Evolutionary conservation across 2,329 filamentous ascomycete genomes (phyloP).

Genomic region (Pseudopithomyces chartarum): DNA sequence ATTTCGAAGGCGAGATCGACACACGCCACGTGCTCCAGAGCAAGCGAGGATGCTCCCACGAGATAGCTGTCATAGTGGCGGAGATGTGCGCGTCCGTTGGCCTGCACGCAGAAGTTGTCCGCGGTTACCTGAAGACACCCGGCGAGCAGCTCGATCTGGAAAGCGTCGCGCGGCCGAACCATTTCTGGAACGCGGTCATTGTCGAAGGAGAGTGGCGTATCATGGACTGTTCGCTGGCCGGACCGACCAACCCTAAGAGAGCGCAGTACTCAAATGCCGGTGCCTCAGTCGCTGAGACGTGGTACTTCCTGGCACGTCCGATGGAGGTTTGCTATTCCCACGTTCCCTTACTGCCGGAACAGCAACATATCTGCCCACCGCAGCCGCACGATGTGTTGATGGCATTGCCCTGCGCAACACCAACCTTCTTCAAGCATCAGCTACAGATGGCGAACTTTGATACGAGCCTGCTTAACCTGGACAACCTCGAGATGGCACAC

Average conservation of each 20-base stretch:
- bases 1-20: conserved; percentile 84
- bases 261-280: conserved; percentile 75
- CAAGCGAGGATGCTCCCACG: conserved; percentile 82
- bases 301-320: conserved; percentile 93
- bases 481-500: conserved; percentile 92
- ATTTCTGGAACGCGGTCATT: conserved; percentile 96
- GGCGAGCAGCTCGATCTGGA: conserved; percentile 77
- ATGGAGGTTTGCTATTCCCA: conserved; percentile 95
- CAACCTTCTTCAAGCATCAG: conserved; percentile 82
- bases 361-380: conserved; percentile 91
- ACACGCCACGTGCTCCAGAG: conserved; percentile 81
- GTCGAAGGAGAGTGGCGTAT: conserved; percentile 96
- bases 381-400: conserved; percentile 85
- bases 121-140: conserved; percentile 87
- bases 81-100: conserved; percentile 95
- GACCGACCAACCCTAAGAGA: conserved; percentile 84
- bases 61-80: conserved; percentile 84
- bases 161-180: conserved; percentile 84
- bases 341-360: conserved; percentile 81
- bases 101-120: conserved; percentile 82
- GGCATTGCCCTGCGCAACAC: conserved; percentile 82
- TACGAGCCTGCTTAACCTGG: conserved; percentile 81
- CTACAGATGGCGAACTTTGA: conserved; percentile 88
- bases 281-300: conserved; percentile 75
- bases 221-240: conserved; percentile 91